These are phyloP conservation scores for Pestalotiopsis sp. DNA, from an alignment of 2,329 filamentous ascomycete species.

Conservation along the genomic window DNA sequence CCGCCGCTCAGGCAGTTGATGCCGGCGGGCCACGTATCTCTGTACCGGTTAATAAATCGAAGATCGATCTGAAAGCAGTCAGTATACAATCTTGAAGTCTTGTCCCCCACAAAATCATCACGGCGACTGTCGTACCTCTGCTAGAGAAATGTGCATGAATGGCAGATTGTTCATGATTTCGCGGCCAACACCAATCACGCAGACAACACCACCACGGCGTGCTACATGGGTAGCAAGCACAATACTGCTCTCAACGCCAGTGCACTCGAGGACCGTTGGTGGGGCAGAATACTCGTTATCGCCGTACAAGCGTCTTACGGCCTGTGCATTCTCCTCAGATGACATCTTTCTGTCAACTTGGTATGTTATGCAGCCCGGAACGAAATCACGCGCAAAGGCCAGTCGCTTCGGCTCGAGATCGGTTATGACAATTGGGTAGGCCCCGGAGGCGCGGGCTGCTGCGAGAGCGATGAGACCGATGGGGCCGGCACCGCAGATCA, in stretches of 20 bases:
- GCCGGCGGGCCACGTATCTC: slow-evolving; percentile 68
- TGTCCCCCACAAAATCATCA: neutral
- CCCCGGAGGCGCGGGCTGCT: slow-evolving; percentile 60
- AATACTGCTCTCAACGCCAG: slow-evolving; percentile 64
- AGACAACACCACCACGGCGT: slow-evolving; percentile 58
- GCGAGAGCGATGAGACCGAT: slow-evolving; percentile 62
- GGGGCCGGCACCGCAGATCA: slow-evolving; percentile 64
- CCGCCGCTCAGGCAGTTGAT: slow-evolving; percentile 61
- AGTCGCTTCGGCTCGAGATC: slow-evolving; percentile 59
- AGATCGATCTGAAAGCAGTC: slow-evolving; percentile 54
- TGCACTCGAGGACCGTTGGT: slow-evolving; percentile 63
- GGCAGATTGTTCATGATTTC: slow-evolving; percentile 64
- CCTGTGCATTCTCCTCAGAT: slow-evolving; percentile 48
- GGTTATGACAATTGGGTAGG: slow-evolving; percentile 63
- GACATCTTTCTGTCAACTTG: slow-evolving; percentile 46
- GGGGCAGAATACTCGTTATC: slow-evolving; percentile 56
- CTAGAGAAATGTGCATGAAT: slow-evolving; percentile 65
- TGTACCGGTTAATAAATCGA: slow-evolving; percentile 70
- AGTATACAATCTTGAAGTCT: neutral
- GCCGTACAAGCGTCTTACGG: slow-evolving; percentile 53
- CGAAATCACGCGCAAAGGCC: slow-evolving; percentile 57
- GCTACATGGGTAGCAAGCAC: slow-evolving; percentile 57
- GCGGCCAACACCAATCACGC: slow-evolving; percentile 65
- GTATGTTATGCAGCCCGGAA: slow-evolving; percentile 55
- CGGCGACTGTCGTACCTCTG: slow-evolving; percentile 50